A percentile compares a stretch with the other conserved stretches of the same genome.
Conservation (phyloP, 768 basidiomycete species). For the Psilocybe cyanescens region DNA sequence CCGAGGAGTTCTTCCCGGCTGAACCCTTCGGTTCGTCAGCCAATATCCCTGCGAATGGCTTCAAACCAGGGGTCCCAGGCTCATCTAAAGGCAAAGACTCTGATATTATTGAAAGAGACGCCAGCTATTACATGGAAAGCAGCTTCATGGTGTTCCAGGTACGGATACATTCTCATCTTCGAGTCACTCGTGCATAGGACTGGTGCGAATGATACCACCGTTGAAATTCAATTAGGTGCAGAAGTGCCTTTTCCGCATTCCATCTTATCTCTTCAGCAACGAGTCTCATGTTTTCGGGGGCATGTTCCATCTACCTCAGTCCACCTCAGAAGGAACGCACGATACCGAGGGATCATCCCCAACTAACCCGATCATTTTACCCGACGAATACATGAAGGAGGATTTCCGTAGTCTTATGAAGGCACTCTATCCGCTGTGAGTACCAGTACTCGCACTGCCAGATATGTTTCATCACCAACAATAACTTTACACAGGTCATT, state of each 20-base stretch:
- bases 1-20: too few species aligned
- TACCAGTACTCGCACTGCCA: too few species aligned
- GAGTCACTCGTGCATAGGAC: neutral
- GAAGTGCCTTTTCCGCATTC: slow-evolving; percentile 11
- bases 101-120: neutral
- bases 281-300: slow-evolving; percentile 10
- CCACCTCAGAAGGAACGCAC: neutral
- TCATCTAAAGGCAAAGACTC: too few species aligned
- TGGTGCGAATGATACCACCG: neutral
- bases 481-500: neutral
- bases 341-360: neutral
- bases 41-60: neutral
- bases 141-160: neutral
- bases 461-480: neutral
- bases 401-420: neutral
- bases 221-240: slow-evolving; percentile 3
- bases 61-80: neutral
- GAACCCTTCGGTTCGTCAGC: too few species aligned
- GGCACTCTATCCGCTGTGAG: neutral
- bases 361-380: slow-evolving; percentile 7
- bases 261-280: slow-evolving; percentile 1
- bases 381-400: neutral
- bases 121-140: slow-evolving; percentile 2
- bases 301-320: slow-evolving; percentile 7
- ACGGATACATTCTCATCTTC: neutral